phyloP scores from a whole-genome alignment of 1,139 yeast species.

The Nadsonia starkeyi-henricii region DNA sequence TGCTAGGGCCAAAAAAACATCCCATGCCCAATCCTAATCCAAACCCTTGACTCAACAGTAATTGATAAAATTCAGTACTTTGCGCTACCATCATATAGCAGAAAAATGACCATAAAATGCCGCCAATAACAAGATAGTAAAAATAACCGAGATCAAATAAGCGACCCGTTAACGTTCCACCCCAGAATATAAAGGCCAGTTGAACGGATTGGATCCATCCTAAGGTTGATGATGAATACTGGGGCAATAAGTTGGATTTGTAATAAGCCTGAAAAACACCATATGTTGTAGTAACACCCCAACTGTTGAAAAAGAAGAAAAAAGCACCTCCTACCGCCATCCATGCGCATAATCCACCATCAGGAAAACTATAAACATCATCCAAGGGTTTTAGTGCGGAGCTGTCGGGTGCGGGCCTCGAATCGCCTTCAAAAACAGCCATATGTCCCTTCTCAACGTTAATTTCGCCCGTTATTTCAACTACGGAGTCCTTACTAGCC shows the following conservation, averaged over 20 bases:
- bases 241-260: constrained; percentile 30
- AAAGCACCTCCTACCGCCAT: constrained; percentile 25
- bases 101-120: constrained; percentile 31
- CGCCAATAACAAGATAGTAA: constrained; percentile 24
- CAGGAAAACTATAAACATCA: constrained; percentile 10
- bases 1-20: constrained; percentile 13
- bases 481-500: no score
- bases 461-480: no score
- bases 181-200: constrained; percentile 35
- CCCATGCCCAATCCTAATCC: constrained; percentile 43
- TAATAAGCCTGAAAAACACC: constrained; percentile 54
- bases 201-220: constrained; percentile 56
- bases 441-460: no score
- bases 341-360: constrained; percentile 23
- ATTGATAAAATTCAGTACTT: constrained; percentile 37
- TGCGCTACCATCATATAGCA: constrained; percentile 44
- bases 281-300: constrained; percentile 46
- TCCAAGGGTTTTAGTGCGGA: no score
- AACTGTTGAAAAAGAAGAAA: constrained; percentile 36
- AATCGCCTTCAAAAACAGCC: no score
- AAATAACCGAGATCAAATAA: constrained; percentile 35
- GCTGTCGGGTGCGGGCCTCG: no score
- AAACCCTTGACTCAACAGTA: constrained; percentile 43
- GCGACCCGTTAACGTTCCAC: constrained; percentile 46
- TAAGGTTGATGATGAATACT: constrained; percentile 30